Evolutionary conservation across 1,284 basidiomycete species (phyloP).

Genomic region (Ceratobasidium papillatum): DNA sequence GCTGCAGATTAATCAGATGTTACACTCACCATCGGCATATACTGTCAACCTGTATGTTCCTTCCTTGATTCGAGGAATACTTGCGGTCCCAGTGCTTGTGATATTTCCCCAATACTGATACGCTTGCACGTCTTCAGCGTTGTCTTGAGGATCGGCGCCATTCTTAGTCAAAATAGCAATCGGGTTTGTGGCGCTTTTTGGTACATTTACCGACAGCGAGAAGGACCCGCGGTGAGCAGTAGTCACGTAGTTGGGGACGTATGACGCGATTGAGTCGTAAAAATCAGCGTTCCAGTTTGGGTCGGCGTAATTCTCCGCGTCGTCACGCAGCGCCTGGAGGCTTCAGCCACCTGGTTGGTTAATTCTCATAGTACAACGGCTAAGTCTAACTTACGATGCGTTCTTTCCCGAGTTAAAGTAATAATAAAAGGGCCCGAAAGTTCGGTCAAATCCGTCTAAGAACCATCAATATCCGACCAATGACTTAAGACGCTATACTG

Average conservation of each 20-base stretch:
- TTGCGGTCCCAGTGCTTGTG: slow-evolving; percentile 44
- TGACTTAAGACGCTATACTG: neutral
- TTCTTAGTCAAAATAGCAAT: slow-evolving; percentile 47
- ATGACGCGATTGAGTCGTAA: slow-evolving; percentile 49
- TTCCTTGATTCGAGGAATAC: slow-evolving; percentile 48
- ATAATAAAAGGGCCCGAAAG: slow-evolving; percentile 31
- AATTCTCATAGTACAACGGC: neutral
- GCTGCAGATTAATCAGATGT: neutral
- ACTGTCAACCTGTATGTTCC: slow-evolving; percentile 50
- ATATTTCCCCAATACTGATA: slow-evolving; percentile 51
- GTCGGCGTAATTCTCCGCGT: slow-evolving; percentile 45
- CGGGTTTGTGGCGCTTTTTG: slow-evolving; percentile 45
- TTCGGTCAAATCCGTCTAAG: slow-evolving; percentile 27
- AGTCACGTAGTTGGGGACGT: slow-evolving; percentile 47
- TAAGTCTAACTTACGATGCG: slow-evolving; percentile 12
- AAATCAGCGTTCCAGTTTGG: slow-evolving; percentile 47
- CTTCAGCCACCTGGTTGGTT: neutral
- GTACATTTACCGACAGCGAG: slow-evolving; percentile 45
- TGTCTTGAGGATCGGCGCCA: slow-evolving; percentile 49
- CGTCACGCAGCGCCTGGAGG: slow-evolving; percentile 40
- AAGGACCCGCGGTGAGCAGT: slow-evolving; percentile 46
- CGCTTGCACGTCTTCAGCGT: slow-evolving; percentile 43
- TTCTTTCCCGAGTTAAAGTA: slow-evolving; percentile 29
- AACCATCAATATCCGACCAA: neutral
- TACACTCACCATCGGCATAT: slow-evolving; percentile 47